A percentile compares a stretch with the other conserved stretches of the same genome.
Evolutionary conservation across 2,329 filamentous ascomycete species (phyloP).

Genomic region (Orbilia brochopaga): DNA sequence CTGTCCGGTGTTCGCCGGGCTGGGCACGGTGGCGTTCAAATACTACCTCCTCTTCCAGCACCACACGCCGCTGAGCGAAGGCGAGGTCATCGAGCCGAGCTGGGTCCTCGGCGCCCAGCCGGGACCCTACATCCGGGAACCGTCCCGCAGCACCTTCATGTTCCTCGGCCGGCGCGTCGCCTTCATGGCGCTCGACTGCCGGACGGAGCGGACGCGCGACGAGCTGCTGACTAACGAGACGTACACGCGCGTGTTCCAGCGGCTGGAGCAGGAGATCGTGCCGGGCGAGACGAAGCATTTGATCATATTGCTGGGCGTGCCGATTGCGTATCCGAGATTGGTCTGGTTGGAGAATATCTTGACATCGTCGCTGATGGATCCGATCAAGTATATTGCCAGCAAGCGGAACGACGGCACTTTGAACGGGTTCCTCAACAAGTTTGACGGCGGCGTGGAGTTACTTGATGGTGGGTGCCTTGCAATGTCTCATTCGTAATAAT

Average conservation of each 20-base stretch:
- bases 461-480: conserved; percentile 66
- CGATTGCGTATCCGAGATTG: conserved; percentile 78
- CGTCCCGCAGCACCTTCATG: conserved; percentile 85
- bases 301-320: conserved; percentile 83
- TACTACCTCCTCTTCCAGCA: conserved; percentile 99
- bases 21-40: conserved; percentile 93
- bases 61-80: conserved; percentile 82
- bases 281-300: conserved; percentile 88
- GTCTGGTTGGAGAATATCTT: conserved; percentile 77
- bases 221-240: conserved; percentile 80
- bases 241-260: conserved; percentile 84
- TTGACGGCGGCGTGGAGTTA: conserved; percentile 90
- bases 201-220: conserved; percentile 85
- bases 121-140: conserved; percentile 88
- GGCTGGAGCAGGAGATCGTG: conserved; percentile 79
- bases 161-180: conserved; percentile 78
- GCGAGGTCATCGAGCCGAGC: conserved; percentile 81
- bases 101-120: conserved; percentile 81
- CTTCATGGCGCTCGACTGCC: conserved; percentile 85
- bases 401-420: conserved; percentile 69
- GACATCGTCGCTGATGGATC: conserved; percentile 83
- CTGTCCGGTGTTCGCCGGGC: conserved; percentile 83
- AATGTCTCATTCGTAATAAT: neutral
- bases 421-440: conserved; percentile 80
- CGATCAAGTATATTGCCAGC: conserved; percentile 84